Evolutionary conservation across 495 filamentous ascomycete species (phyloP).

Genomic region (Talaromyces stipitatus): DNA sequence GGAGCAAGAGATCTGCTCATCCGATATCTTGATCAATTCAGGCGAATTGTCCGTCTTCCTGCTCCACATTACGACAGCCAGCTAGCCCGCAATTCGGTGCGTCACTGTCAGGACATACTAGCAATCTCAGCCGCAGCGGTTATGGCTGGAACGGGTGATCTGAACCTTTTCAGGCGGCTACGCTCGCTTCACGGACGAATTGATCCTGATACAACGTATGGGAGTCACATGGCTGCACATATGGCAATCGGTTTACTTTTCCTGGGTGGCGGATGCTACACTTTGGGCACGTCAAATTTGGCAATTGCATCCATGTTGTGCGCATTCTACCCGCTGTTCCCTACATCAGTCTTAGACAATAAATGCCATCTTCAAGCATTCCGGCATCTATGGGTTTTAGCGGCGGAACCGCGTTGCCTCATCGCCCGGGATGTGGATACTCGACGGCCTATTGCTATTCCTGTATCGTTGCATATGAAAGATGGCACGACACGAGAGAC

Average conservation of each 20-base stretch:
- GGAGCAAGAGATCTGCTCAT: constrained; percentile 73
- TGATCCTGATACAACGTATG: constrained; percentile 77
- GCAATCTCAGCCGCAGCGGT: constrained; percentile 76
- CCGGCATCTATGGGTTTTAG: constrained; percentile 95
- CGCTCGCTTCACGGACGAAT: constrained; percentile 83
- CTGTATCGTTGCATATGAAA: constrained; percentile 51
- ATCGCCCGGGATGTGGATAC: constrained; percentile 79
- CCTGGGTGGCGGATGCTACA: constrained; percentile 83
- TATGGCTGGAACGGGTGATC: constrained; percentile 92
- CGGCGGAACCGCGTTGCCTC: constrained; percentile 82
- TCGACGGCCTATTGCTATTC: constrained; percentile 64
- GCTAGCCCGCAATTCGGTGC: constrained; percentile 69
- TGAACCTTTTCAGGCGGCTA: constrained; percentile 80
- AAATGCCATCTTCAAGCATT: constrained; percentile 93
- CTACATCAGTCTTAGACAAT: constrained; percentile 81
- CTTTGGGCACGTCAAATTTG: constrained; percentile 81
- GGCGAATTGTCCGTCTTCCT: constrained; percentile 63
- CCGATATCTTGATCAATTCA: constrained; percentile 80
- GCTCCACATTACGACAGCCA: constrained; percentile 70
- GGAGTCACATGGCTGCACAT: constrained; percentile 87
- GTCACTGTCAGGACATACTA: constrained; percentile 83
- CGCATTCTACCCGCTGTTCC: constrained; percentile 91
- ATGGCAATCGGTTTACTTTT: constrained; percentile 89
- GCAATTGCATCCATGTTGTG: constrained; percentile 81
- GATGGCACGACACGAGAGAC: constrained; percentile 34